phyloP scores from a whole-genome alignment of 441 rosid species.

The Flueggea neowawraea region DNA sequence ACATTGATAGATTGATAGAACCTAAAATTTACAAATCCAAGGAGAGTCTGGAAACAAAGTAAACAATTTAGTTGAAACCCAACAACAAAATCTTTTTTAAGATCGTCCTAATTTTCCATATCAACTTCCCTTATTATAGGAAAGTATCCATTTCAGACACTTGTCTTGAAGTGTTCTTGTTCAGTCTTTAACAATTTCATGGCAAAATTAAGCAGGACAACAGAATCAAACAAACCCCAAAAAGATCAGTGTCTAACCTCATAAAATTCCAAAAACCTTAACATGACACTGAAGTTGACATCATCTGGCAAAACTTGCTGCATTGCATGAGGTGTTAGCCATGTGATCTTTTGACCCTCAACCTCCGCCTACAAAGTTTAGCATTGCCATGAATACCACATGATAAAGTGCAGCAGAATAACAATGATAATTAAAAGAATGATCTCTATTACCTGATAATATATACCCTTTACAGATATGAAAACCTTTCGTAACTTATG shows the following conservation, averaged over 20 bases:
- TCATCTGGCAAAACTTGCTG: conserved; percentile 96
- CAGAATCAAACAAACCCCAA: too few species aligned
- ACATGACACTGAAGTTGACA: conserved; percentile 75
- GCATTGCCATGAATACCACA: conserved; percentile 2
- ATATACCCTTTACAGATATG: conserved; percentile 91
- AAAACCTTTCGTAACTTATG: conserved; percentile 86
- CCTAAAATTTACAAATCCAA: conserved; percentile 75
- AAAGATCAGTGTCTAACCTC: conserved; percentile 42
- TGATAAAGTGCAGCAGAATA: not conserved
- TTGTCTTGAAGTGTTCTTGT: too few species aligned
- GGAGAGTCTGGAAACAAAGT: conserved; percentile 70
- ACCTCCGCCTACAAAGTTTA: conserved; percentile 67
- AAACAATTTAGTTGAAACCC: not conserved
- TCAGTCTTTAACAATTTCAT: too few species aligned
- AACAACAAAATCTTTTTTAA: conserved; percentile 3
- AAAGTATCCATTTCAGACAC: too few species aligned
- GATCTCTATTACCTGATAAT: conserved; percentile 66
- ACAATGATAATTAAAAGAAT: conserved; percentile 1
- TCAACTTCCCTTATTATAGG: too few species aligned
- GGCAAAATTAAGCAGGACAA: too few species aligned
- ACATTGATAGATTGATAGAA: conserved; percentile 78
- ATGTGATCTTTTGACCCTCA: conserved; percentile 91
- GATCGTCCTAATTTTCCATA: not conserved
- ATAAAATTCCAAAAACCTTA: conserved; percentile 88
- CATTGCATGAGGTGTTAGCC: conserved; percentile 88